phyloP scores from a whole-genome alignment of 257 asterid species.

The Nicotiana knightiana region DNA sequence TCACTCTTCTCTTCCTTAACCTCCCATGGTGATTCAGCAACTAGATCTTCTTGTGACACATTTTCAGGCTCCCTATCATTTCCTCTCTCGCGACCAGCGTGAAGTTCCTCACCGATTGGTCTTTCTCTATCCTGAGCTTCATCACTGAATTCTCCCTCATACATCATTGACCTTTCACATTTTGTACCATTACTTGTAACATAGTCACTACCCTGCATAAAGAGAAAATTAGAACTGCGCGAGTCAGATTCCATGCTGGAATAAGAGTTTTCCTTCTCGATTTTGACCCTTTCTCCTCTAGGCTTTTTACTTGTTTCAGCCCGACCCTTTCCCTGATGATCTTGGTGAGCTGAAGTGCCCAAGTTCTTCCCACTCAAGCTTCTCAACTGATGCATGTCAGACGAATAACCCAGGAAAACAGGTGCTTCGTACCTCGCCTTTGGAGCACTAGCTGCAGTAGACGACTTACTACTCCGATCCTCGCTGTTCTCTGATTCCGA shows the following conservation, averaged over 20 bases:
- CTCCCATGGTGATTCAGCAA: constrained; percentile 45
- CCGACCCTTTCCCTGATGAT: constrained; percentile 37
- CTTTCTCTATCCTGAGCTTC: constrained; percentile 40
- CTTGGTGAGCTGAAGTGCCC: constrained; percentile 30
- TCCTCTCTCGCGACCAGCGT: constrained; percentile 32
- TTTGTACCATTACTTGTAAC: constrained; percentile 40
- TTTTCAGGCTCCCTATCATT: constrained; percentile 38
- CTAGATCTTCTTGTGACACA: constrained; percentile 35
- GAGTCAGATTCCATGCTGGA: constrained; percentile 97
- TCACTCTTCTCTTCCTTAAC: constrained; percentile 43
- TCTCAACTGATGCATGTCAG: constrained; percentile 34
- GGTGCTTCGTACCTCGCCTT: constrained; percentile 27
- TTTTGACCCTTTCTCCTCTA: constrained; percentile 63
- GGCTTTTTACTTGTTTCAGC: constrained; percentile 45
- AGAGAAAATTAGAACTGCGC: constrained; percentile 61
- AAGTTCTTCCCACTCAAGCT: constrained; percentile 42
- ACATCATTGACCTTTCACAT: constrained; percentile 34
- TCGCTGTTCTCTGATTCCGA: constrained; percentile 58
- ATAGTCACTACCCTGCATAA: constrained; percentile 57
- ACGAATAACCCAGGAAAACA: constrained; percentile 23
- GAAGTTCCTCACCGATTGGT: constrained; percentile 32
- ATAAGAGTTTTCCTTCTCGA: constrained; percentile 81
- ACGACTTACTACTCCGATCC: constrained; percentile 60
- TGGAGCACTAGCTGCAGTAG: constrained; percentile 63
- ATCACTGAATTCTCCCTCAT: constrained; percentile 51